Evolutionary conservation across 2,329 filamentous ascomycete species (phyloP).

Genomic region (Monilinia vaccinii-corymbosi): DNA sequence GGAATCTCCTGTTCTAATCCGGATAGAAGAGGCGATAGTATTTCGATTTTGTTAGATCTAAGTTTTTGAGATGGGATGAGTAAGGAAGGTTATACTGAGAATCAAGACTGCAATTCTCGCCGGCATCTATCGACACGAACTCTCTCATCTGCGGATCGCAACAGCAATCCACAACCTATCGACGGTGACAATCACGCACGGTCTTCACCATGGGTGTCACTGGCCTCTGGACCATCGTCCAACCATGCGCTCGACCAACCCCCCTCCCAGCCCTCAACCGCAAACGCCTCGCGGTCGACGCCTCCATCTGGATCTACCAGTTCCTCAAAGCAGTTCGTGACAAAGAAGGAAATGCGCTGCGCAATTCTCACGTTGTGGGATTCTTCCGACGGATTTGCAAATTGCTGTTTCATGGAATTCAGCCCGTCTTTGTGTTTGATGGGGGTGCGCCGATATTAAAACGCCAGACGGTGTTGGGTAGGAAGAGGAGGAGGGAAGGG

Average conservation of each 20-base stretch:
- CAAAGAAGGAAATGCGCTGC: conserved; percentile 93
- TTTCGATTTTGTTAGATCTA: background rate
- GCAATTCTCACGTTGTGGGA: conserved; percentile 91
- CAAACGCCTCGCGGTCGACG: conserved; percentile 92
- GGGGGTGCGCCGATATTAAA: conserved; percentile 88
- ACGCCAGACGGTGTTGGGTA: conserved; percentile 73
- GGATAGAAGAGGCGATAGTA: background rate
- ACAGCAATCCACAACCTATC: background rate
- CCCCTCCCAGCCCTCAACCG: conserved; percentile 94
- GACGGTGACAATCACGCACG: background rate
- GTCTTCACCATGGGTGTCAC: conserved; percentile 77
- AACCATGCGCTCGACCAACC: conserved; percentile 89
- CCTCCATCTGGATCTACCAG: conserved; percentile 99
- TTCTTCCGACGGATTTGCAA: conserved; percentile 99
- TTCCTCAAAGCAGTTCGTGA: conserved; percentile 98
- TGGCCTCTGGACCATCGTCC: conserved; percentile 91
- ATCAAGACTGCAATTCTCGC: background rate
- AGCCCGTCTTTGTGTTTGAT: conserved; percentile 96
- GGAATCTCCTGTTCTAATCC: background rate
- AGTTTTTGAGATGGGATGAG: background rate
- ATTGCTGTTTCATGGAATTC: conserved; percentile 90
- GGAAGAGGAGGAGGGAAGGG: conserved; percentile 76
- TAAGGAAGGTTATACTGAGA: no score
- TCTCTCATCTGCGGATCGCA: background rate
- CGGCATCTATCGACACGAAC: background rate